Base-by-base conservation (phyloP, 768 basidiomycete genomes). In the Daedaleopsis sinensis region DNA sequence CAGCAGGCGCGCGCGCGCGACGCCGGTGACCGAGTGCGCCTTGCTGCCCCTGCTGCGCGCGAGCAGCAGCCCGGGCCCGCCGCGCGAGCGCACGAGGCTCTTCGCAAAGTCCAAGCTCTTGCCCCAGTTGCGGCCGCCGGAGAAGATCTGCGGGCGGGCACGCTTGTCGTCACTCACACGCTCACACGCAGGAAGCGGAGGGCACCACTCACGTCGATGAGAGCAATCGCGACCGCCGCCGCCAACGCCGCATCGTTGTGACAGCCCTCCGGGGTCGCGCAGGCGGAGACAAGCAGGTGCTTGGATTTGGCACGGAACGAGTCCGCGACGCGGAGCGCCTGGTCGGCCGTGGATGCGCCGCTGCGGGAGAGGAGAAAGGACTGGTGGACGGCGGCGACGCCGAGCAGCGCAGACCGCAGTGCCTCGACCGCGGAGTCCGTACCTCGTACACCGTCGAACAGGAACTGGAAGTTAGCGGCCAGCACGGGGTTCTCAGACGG, bases 401-500 rank as follows among this genome's bases (percentile, higher is more conserved):
- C 78, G 52, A 77, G 72, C 35, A 80, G 67, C 8, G 75, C 70
- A 37, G 75, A 68, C 27, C 78, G 74, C 39, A 80, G 70, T 19
- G 77, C 73, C 65, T 82, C 79, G 67, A 73, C 73, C 8, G 77
- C 72, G 35, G 65, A 57, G 65, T 78, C 73, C 66, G 68, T 67
- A 27, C 76, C 74, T 69, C 74, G 69, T 23, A 73, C 72, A 38
- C 73, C 73, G 63, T 77, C 76, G 62, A 81, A 70, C 24, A 79
- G 74, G 64, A 80, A 74, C 32, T 78, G 74, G 32, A 78, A 68
- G 66, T 78, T 77, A 66, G 76, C 75, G 58, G 74, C 73, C 52
- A 79, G 68, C 68, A 82, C 71, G 23, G 76, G 73, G 67, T 80
- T 82, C 70, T 81, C 72, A 70, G 74, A 72, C 50, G 77, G 77